These are phyloP conservation scores for Vicia villosa DNA, from an alignment of 306 rosid species.

Conservation along the genomic window DNA sequence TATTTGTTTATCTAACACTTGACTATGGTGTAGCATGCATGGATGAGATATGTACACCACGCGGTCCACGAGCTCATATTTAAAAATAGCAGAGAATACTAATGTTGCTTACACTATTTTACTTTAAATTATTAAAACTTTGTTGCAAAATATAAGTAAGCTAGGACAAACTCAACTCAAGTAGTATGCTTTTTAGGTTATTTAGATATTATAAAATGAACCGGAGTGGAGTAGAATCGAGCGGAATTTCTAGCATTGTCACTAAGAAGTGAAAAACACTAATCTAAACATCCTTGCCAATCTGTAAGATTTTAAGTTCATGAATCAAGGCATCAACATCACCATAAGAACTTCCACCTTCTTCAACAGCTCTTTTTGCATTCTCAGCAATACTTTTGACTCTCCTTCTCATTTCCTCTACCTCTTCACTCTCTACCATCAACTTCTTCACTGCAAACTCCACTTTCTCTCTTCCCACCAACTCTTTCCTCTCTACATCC, in stretches of 20 bases:
- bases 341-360: constrained; percentile 55
- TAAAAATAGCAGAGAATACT: neutral
- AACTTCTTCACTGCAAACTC: constrained; percentile 37
- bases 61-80: neutral
- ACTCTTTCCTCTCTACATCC: constrained; percentile 7
- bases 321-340: constrained; percentile 48
- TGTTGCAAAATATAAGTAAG: neutral
- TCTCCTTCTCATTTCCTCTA: constrained; percentile 51
- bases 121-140: neutral
- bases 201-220: too few relatives aligned
- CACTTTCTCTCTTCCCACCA: constrained; percentile 7
- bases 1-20: neutral
- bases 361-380: constrained; percentile 56
- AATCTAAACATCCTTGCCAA: neutral
- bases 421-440: constrained; percentile 55
- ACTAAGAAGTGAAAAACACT: neutral
- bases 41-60: neutral
- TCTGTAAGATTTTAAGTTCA: constrained; percentile 36
- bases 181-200: too few relatives aligned
- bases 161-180: neutral
- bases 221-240: too few relatives aligned
- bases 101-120: neutral
- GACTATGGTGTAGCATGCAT: neutral
- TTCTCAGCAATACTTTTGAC: constrained; percentile 38
- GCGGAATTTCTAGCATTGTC: neutral